Percentiles rank a stretch among this genome's conserved stretches.
Evolutionary conservation across 805 yeast species (phyloP).

Genomic region (Metschnikowia reukaufii): DNA sequence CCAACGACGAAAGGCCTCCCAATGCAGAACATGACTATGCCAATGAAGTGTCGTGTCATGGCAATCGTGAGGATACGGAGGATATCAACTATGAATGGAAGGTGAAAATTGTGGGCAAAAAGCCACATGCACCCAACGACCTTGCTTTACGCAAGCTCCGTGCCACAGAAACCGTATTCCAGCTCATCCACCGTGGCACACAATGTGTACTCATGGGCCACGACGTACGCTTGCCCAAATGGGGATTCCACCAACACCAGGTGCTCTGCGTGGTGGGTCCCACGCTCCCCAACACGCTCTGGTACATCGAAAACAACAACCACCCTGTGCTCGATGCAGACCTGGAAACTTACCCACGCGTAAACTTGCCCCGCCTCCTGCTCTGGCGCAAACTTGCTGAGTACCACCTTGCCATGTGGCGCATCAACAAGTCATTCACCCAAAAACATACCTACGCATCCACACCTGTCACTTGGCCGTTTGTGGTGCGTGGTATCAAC

Average conservation of each 20-base stretch:
- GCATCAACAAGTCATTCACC: constrained; percentile 46
- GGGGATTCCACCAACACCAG: constrained; percentile 87
- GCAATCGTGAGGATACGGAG: constrained; percentile 55
- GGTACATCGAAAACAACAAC: constrained; percentile 68
- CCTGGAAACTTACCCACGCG: constrained; percentile 20
- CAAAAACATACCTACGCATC: constrained; percentile 52
- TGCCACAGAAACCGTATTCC: constrained; percentile 70
- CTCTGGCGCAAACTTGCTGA: constrained; percentile 55
- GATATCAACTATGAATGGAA: constrained; percentile 72
- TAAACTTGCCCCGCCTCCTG: constrained; percentile 31
- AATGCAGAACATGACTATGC: constrained; percentile 89
- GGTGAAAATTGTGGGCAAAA: constrained; percentile 45
- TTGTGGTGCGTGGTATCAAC: constrained; percentile 55
- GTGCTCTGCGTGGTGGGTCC: constrained; percentile 83
- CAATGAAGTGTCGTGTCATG: constrained; percentile 75
- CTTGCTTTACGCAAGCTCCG: constrained; percentile 38
- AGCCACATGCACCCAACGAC: constrained; percentile 34
- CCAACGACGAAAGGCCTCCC: constrained; percentile 78
- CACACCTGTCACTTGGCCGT: constrained; percentile 54
- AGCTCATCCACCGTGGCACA: constrained; percentile 63
- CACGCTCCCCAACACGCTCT: constrained; percentile 60
- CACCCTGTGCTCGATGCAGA: constrained; percentile 48
- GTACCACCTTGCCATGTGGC: constrained; percentile 57
- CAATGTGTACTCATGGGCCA: constrained; percentile 77
- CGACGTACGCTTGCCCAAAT: constrained; percentile 67